Evolutionary conservation across 768 basidiomycete genomes (phyloP), one percentile per base, ranked within the genome.

Genomic region (Kwoniella pini): DNA sequence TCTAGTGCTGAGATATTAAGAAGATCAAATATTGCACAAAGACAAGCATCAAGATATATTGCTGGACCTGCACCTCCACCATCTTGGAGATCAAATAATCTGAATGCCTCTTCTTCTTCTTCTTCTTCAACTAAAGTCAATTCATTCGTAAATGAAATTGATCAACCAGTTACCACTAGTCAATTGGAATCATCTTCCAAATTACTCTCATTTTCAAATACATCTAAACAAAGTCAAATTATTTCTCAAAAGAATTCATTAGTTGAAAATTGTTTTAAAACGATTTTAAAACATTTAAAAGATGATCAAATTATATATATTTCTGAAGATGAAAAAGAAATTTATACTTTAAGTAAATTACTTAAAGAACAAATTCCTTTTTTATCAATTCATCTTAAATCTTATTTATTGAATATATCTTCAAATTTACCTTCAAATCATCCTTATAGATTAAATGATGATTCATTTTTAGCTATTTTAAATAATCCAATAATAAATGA

Each of bases 61-160:
- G 67, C 70, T 21, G 70, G 70, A 38, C 70, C 70, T 12, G 65
- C 65, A 7, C 67, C 70, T 22, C 70, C 70, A 2, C 64, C 65
- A 7, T 72, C 70, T 0, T 72, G 70, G 70, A 39, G 62, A 33
- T 24, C 48, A 1, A 30, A 17, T 22, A n/a, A n/a, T n/a, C n/a
- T n/a, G n/a, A 46, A 4, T 53, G 10, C 33, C 36, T 53, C 36
- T 22, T 53, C 33, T 12, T 39, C 22, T 9, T 22, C 4, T 9
- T 39, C 31, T 19, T 10, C 7, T 53, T n/a, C 21, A 12, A 13
- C 26, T 24, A 4, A 51, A 27, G 30, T 33, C 7, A 15, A 36
- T 36, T 7, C 33, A 42, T 17, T 7, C 6, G 19, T 6, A 17
- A 42, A 9, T 19, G 40, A 10, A 42, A 42, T 9, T 5, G 40